Percentiles rank a stretch among this genome's conserved stretches.
Evolutionary conservation across 495 filamentous ascomycete genomes (phyloP).

Genomic region (Aspergillus incahuasiensis): DNA sequence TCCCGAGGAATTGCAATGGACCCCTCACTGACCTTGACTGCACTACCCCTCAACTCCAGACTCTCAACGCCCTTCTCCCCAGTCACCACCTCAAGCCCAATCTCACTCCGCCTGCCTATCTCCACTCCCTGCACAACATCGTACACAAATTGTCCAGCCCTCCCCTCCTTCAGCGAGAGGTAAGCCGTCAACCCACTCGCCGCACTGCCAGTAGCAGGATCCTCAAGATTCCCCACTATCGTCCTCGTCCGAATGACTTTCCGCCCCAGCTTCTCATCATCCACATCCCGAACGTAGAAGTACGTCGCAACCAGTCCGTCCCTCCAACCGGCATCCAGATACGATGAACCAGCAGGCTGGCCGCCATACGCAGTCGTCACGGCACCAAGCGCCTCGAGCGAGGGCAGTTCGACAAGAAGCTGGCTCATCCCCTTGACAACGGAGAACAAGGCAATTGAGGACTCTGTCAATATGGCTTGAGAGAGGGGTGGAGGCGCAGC

Average conservation of each 20-base stretch:
- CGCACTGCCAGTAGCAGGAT: constrained; percentile 64
- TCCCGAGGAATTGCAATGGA: constrained; percentile 15
- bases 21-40: constrained; percentile 57
- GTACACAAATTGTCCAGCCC: constrained; percentile 35
- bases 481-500: constrained; percentile 21
- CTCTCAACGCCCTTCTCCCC: constrained; percentile 35
- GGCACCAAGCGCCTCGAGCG: constrained; percentile 20
- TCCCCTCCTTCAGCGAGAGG: constrained; percentile 44
- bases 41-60: constrained; percentile 41
- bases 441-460: constrained; percentile 37
- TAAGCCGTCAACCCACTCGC: constrained; percentile 53
- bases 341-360: constrained; percentile 9
- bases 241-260: constrained; percentile 32
- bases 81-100: constrained; percentile 42
- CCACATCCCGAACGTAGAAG: constrained; percentile 45
- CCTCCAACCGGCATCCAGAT: constrained; percentile 54
- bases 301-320: constrained; percentile 45
- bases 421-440: constrained; percentile 70
- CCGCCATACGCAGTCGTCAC: constrained; percentile 14
- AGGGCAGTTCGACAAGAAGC: constrained; percentile 47
- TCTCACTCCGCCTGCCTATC: constrained; percentile 67
- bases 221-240: constrained; percentile 53
- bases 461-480: constrained; percentile 4
- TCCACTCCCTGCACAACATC: constrained; percentile 69
- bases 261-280: constrained; percentile 20